Conservation (phyloP, 192 early-diverging fungal genomes). For the Ambispora gerdemannii region DNA sequence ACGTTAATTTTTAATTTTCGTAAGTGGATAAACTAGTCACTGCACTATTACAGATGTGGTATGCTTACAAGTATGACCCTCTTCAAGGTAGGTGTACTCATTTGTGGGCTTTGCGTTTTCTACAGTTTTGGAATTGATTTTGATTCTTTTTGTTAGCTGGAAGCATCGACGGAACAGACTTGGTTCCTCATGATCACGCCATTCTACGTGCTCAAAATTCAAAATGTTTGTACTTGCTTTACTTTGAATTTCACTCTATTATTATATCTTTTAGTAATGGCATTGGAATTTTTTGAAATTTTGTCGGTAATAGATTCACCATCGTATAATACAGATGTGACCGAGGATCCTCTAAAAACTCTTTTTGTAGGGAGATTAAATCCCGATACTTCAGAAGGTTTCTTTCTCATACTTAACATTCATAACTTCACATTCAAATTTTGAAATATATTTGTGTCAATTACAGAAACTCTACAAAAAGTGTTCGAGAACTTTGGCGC, state of each 20-base stretch:
- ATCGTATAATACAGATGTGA: conserved; percentile 15
- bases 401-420: not conserved
- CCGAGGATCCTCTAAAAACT: conserved; percentile 35
- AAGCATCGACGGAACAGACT: conserved; percentile 42
- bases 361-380: conserved; percentile 41
- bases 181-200: conserved; percentile 40
- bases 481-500: conserved; percentile 36
- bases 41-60: too few relatives aligned
- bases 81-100: conserved; percentile 19
- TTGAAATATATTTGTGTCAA: not conserved
- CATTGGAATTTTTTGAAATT: not conserved
- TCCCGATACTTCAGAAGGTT: conserved; percentile 39
- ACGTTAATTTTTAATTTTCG: too few relatives aligned
- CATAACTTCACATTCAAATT: not conserved
- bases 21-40: too few relatives aligned
- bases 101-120: not conserved
- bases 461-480: conserved; percentile 29
- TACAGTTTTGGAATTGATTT: not conserved
- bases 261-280: not conserved
- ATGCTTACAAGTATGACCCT: conserved; percentile 40
- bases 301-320: conserved; percentile 28
- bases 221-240: conserved; percentile 33
- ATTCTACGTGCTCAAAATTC: conserved; percentile 34
- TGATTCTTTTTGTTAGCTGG: conserved; percentile 24
- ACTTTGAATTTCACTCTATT: too few relatives aligned